Evolutionary conservation across 441 rosid genomes (phyloP).

Genomic region (Erysimum pusillum): DNA sequence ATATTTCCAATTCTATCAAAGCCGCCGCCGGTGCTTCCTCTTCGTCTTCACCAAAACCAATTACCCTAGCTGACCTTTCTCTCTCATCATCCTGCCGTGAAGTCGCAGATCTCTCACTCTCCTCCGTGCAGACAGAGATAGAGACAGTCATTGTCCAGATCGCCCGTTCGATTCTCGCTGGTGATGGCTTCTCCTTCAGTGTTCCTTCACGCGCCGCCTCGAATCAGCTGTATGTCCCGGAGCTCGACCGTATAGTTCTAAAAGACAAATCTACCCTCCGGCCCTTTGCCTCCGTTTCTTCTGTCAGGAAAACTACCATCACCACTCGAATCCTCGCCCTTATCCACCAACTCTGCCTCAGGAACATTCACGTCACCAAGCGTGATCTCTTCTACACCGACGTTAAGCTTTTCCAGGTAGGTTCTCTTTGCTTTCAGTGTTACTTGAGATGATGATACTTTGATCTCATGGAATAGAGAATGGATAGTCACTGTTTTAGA

Average conservation of each 20-base stretch:
- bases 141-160: slow-evolving; percentile 75
- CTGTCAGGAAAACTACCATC: slow-evolving; percentile 90
- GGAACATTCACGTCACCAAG: slow-evolving; percentile 90
- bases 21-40: slow-evolving; percentile 50
- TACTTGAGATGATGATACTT: slow-evolving; percentile 6
- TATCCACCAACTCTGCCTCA: slow-evolving; percentile 85
- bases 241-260: slow-evolving; percentile 96
- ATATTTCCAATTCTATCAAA: slow-evolving; percentile 45
- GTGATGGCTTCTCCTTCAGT: slow-evolving; percentile 84
- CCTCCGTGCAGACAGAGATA: slow-evolving; percentile 81
- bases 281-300: slow-evolving; percentile 78
- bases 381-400: slow-evolving; percentile 98
- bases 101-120: slow-evolving; percentile 83
- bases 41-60: slow-evolving; percentile 67
- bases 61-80: slow-evolving; percentile 80
- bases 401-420: slow-evolving; percentile 80
- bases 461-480: not conserved
- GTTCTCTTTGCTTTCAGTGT: slow-evolving; percentile 8
- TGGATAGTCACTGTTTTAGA: slow-evolving; percentile 1
- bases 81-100: slow-evolving; percentile 82
- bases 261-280: slow-evolving; percentile 94
- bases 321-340: slow-evolving; percentile 85
- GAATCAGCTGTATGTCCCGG: slow-evolving; percentile 95
- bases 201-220: slow-evolving; percentile 95
- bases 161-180: slow-evolving; percentile 83